These are phyloP conservation scores for Macrocybe gigantea DNA, from an alignment of 768 basidiomycete genomes.

Conservation along the genomic window DNA sequence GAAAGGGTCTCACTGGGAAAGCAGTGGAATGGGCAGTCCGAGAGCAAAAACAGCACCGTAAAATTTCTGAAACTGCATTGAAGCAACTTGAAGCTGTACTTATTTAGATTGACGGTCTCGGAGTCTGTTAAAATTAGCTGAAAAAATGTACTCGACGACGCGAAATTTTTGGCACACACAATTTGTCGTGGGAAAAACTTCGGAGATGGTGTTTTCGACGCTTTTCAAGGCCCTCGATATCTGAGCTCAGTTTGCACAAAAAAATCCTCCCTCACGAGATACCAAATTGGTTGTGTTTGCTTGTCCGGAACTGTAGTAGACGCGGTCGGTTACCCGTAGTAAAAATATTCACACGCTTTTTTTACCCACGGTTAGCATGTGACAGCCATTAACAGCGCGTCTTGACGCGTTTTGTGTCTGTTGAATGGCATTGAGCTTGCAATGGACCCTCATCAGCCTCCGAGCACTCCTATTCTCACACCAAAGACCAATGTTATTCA, in stretches of 20 bases:
- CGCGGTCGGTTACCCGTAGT: too few species aligned
- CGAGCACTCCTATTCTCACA: too few species aligned
- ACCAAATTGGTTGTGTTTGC: background rate
- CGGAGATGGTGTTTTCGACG: background rate
- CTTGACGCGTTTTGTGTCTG: too few species aligned
- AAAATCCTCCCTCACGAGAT: background rate
- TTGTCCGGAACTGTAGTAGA: conserved; percentile 9
- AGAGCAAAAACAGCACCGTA: conserved; percentile 24
- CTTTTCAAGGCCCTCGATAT: background rate
- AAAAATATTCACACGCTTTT: too few species aligned
- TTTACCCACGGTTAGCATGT: too few species aligned
- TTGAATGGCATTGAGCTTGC: too few species aligned
- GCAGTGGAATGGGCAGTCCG: conserved; percentile 30
- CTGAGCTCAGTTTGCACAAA: background rate
- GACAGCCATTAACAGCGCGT: too few species aligned
- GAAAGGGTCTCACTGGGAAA: conserved; percentile 22
- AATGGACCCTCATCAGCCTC: too few species aligned
- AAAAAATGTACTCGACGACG: background rate
- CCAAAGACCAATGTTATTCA: too few species aligned
- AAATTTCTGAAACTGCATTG: conserved; percentile 18
- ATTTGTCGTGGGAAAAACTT: conserved; percentile 17
- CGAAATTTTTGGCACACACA: conserved; percentile 16
- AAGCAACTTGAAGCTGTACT: conserved; percentile 11
- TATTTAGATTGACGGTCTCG: background rate
- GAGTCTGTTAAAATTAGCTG: too few species aligned